Conservation (phyloP, 345 rosid genomes). For the Trapa bicornis region DNA sequence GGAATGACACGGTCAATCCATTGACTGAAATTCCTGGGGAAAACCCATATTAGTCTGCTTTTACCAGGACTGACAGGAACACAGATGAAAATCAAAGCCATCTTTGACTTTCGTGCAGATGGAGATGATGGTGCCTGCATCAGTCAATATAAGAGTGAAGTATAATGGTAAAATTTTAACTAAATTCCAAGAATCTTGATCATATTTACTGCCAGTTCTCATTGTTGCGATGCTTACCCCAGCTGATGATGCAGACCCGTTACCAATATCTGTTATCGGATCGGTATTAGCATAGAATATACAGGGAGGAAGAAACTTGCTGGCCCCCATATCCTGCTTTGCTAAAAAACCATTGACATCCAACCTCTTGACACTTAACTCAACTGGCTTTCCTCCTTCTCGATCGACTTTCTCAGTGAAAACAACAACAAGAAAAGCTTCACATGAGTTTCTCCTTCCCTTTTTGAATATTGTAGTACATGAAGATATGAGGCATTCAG, state of each 20-base stretch:
- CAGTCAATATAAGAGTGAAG: neutral
- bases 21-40: conserved; percentile 58
- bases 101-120: conserved; percentile 9
- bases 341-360: conserved; percentile 43
- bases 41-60: conserved; percentile 78
- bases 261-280: conserved; percentile 23
- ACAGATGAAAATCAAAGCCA: conserved; percentile 66
- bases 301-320: conserved; percentile 60
- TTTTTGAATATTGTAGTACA: neutral
- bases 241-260: conserved; percentile 28
- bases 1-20: conserved; percentile 67
- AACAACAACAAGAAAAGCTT: neutral
- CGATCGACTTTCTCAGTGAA: conserved; percentile 55
- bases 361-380: conserved; percentile 33
- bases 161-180: neutral
- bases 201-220: conserved; percentile 24
- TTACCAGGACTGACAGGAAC: conserved; percentile 81
- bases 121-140: neutral
- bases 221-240: neutral
- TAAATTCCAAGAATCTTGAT: neutral
- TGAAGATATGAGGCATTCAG: neutral
- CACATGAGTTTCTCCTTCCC: neutral
- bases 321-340: conserved; percentile 47
- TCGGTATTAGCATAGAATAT: conserved; percentile 43
- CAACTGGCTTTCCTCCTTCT: conserved; percentile 83